Evolutionary conservation across 768 basidiomycete genomes (phyloP), one percentile per base, ranked within the genome.

Genomic region (Sarcodon sp.): DNA sequence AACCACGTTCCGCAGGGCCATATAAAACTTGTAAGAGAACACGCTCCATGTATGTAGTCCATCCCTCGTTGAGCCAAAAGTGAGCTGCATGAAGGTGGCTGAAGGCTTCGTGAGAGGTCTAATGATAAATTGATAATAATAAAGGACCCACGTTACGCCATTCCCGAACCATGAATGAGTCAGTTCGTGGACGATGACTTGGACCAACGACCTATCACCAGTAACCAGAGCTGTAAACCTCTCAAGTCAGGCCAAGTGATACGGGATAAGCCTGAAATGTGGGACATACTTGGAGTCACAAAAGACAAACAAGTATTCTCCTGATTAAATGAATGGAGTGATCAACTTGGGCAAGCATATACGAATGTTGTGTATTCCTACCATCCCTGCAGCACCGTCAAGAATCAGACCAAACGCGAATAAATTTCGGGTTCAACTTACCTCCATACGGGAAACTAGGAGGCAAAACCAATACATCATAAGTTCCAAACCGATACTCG

Each of bases 141-240:
- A 27, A 13, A 18, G 21, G 1, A 58, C 70, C 51, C 57, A 73
- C 84, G 86, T 88, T 48, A 90, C 77, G 18, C 87, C 85, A 59
- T 93, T 92, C n/a, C 90, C 90, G 51, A 90, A 93, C 80, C 83
- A 96, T 2, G 85, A 87, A 59, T 97, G 87, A 0, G 81, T 80
- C 31, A 84, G 66, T 59, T 91, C 90, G 65, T 94, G 87, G 0
- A 90, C 86, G 10, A 91, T 81, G 10, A 94, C 88, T 59, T 93
- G 88, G 7, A 90, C 89, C 8, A 91, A 69, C 4, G 80, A 76
- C 35, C 87, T 77, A 60, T 98, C 94, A 0, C 90, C 89, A 5
- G 91, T 79, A 39, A 98, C 69, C 4, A 96, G 71, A 3, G 90
- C 87, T 80, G 58, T 16, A 34, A 1, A 33, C 7, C 33, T 43